Percentiles rank a stretch among this genome's conserved stretches.
These are phyloP conservation scores for Sugiyamaella castrensis DNA, from an alignment of 1,139 yeast genomes.

Conservation along the genomic window DNA sequence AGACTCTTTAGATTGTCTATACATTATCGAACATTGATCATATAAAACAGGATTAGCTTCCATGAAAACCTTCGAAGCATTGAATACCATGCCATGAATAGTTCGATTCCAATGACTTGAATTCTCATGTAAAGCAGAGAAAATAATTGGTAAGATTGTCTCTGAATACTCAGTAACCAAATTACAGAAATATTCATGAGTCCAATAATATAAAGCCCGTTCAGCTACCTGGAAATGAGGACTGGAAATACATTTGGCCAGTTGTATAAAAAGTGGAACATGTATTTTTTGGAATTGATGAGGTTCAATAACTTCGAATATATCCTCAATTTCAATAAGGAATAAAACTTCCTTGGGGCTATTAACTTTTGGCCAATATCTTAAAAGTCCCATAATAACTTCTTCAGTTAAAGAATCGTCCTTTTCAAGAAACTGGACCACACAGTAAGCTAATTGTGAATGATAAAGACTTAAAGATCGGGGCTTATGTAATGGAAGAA, in stretches of 20 bases:
- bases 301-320: conserved; percentile 94
- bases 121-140: conserved; percentile 84
- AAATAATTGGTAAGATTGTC: conserved; percentile 86
- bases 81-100: conserved; percentile 84
- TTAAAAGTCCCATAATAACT: conserved; percentile 84
- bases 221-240: conserved; percentile 98
- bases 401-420: conserved; percentile 92
- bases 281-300: conserved; percentile 87
- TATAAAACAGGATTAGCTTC: conserved; percentile 89
- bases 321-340: conserved; percentile 92
- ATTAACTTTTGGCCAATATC: conserved; percentile 97
- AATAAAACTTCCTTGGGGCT: conserved; percentile 96
- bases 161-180: conserved; percentile 87
- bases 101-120: conserved; percentile 84
- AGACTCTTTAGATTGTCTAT: conserved; percentile 71
- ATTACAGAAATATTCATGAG: conserved; percentile 88
- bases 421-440: conserved; percentile 92
- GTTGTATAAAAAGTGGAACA: conserved; percentile 89
- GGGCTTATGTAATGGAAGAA: conserved; percentile 90
- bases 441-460: conserved; percentile 95
- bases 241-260: conserved; percentile 89
- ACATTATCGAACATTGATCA: conserved; percentile 86
- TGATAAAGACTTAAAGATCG: conserved; percentile 85
- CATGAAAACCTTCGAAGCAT: conserved; percentile 88
- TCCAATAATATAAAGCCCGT: conserved; percentile 91